phyloP scores from a whole-genome alignment of 164 flowering plant species.

The Chimonanthus praecox region DNA sequence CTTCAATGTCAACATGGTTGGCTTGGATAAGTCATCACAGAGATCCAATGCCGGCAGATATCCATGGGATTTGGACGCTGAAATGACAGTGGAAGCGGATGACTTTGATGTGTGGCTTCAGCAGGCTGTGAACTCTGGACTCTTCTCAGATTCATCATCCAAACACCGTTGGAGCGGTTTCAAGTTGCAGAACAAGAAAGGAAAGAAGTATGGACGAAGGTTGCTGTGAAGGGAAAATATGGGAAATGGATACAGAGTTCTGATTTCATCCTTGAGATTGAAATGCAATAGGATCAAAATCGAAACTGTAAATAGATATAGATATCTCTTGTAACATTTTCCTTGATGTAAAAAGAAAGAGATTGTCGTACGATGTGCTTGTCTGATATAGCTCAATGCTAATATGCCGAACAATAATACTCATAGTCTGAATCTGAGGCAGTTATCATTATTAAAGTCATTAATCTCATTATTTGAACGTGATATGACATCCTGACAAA shows the following conservation, averaged over 20 bases:
- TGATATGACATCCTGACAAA: no score
- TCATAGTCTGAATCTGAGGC: no score
- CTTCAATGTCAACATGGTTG: constrained; percentile 97
- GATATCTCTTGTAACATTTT: no score
- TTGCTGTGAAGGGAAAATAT: background rate
- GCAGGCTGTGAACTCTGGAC: constrained; percentile 91
- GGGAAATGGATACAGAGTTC: background rate
- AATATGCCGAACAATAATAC: no score
- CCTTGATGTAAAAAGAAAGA: no score
- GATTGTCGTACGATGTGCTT: no score
- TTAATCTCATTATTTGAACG: no score
- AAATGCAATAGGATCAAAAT: background rate
- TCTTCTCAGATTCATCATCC: constrained; percentile 63
- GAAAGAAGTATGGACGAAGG: constrained; percentile 74
- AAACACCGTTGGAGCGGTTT: constrained; percentile 96
- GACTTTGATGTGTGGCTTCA: constrained; percentile 94
- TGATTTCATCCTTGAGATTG: background rate
- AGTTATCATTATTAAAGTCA: no score
- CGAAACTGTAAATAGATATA: background rate
- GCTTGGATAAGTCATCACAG: constrained; percentile 64
- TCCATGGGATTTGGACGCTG: constrained; percentile 90
- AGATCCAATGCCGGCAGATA: constrained; percentile 65
- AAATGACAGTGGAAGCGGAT: constrained; percentile 80
- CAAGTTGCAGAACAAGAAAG: constrained; percentile 59
- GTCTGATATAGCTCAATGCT: no score